These are phyloP conservation scores for Ocimum tenuiflorum DNA, from an alignment of 257 asterid species.

Conservation along the genomic window DNA sequence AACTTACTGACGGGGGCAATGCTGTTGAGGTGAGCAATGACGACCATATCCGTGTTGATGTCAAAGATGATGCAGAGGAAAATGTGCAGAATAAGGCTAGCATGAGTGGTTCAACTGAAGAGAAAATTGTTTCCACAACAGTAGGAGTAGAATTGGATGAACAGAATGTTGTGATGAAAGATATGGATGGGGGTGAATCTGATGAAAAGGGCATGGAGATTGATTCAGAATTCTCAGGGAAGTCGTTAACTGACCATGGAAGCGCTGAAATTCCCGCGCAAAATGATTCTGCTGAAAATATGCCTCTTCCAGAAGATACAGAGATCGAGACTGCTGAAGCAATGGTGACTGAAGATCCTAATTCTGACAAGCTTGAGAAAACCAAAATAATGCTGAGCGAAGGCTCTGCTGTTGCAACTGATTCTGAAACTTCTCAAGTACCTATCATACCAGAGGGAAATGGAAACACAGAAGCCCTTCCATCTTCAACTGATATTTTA, in stretches of 20 bases:
- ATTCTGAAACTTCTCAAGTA: slow-evolving; percentile 19
- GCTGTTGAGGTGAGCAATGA: slow-evolving; percentile 16
- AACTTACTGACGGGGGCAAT: slow-evolving; percentile 22
- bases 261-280: slow-evolving; percentile 18
- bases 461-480: slow-evolving; percentile 10
- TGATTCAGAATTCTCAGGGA: slow-evolving; percentile 17
- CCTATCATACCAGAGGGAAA: slow-evolving; percentile 18
- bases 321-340: slow-evolving; percentile 25
- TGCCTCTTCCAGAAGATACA: slow-evolving; percentile 14
- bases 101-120: slow-evolving; percentile 16
- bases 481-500: slow-evolving; percentile 3
- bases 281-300: slow-evolving; percentile 17
- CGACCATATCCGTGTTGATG: slow-evolving; percentile 8
- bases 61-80: slow-evolving; percentile 17
- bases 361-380: slow-evolving; percentile 18
- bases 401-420: neutral
- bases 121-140: slow-evolving; percentile 8
- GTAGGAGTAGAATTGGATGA: slow-evolving; percentile 17
- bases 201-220: slow-evolving; percentile 21
- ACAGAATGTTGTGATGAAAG: slow-evolving; percentile 23
- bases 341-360: slow-evolving; percentile 19
- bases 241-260: slow-evolving; percentile 21
- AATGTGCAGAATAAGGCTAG: slow-evolving; percentile 11
- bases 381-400: slow-evolving; percentile 12
- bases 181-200: slow-evolving; percentile 27